These are phyloP conservation scores for Tillandsia fasciculata DNA, from an alignment of 176 grass and related monocot genomes.

Conservation along the genomic window DNA sequence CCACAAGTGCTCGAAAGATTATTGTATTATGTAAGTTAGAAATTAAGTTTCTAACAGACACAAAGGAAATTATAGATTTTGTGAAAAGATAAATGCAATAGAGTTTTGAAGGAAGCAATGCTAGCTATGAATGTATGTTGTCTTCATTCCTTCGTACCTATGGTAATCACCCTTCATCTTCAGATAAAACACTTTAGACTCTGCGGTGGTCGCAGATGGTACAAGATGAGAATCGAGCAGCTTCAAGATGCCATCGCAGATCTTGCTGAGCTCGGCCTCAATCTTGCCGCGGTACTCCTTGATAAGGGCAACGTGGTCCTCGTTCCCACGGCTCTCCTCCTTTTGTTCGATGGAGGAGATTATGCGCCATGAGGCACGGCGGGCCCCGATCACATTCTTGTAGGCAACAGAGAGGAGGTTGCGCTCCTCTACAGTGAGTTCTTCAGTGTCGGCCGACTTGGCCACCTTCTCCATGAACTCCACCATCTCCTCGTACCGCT, in stretches of 20 bases:
- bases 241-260: slow-evolving; percentile 18
- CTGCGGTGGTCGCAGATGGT: neutral
- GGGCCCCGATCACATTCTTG: slow-evolving; percentile 19
- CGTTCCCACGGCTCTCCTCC: slow-evolving; percentile 14
- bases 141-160: neutral
- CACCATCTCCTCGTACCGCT: slow-evolving; percentile 17
- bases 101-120: neutral
- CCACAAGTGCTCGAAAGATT: neutral
- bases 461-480: slow-evolving; percentile 21
- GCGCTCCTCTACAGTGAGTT: slow-evolving; percentile 15
- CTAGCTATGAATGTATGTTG: neutral
- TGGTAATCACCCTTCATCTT: slow-evolving; percentile 22
- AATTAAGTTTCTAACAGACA: no score
- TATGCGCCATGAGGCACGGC: slow-evolving; percentile 15
- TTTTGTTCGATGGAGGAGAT: slow-evolving; percentile 19
- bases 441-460: slow-evolving; percentile 1
- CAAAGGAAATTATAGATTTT: no score
- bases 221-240: slow-evolving; percentile 14
- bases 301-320: slow-evolving; percentile 11
- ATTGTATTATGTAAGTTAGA: no score
- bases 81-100: no score
- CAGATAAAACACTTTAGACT: slow-evolving; percentile 17
- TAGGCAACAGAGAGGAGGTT: slow-evolving; percentile 20
- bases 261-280: slow-evolving; percentile 10
- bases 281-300: slow-evolving; percentile 15